These are phyloP conservation scores for Cicer arietinum DNA, from an alignment of 306 rosid genomes.

Conservation along the genomic window DNA sequence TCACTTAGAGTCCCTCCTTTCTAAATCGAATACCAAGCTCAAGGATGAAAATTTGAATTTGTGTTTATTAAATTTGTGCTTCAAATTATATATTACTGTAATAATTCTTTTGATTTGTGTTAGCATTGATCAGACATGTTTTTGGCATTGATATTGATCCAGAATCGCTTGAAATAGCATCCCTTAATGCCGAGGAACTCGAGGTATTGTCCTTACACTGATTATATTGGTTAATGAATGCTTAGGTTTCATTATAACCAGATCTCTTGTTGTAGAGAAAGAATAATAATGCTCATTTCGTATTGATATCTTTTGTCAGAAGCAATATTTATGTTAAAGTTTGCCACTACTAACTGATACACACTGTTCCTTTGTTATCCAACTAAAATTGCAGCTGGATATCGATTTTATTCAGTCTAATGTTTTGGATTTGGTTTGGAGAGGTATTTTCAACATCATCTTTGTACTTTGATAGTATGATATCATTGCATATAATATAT, in stretches of 20 bases:
- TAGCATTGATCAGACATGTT: conserved; percentile 77
- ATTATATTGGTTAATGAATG: conserved; percentile 31
- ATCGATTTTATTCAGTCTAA: conserved; percentile 76
- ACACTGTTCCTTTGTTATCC: conserved; percentile 44
- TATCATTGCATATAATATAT: conserved; percentile 18
- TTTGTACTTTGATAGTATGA: conserved; percentile 21
- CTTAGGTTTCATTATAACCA: conserved; percentile 23
- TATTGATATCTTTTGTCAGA: conserved; percentile 20
- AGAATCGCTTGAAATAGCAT: conserved; percentile 85
- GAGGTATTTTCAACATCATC: conserved; percentile 59
- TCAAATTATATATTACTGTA: not conserved
- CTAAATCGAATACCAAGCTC: conserved; percentile 27
- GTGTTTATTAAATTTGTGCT: not conserved
- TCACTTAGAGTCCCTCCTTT: conserved; percentile 19
- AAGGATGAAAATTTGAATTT: not conserved
- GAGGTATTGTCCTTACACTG: conserved; percentile 65
- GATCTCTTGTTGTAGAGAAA: conserved; percentile 10
- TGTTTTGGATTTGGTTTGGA: conserved; percentile 66
- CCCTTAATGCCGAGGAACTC: conserved; percentile 79
- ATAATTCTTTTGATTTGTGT: conserved; percentile 46
- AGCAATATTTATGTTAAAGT: conserved; percentile 37
- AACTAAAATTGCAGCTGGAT: conserved; percentile 72
- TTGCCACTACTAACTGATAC: conserved; percentile 38
- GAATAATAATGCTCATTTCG: conserved; percentile 22
- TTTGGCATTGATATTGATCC: conserved; percentile 87